A percentile compares a stretch with the other conserved stretches of the same genome.
Conservation (phyloP, 192 early-diverging fungal genomes). For the Entomortierella chlamydospora region DNA sequence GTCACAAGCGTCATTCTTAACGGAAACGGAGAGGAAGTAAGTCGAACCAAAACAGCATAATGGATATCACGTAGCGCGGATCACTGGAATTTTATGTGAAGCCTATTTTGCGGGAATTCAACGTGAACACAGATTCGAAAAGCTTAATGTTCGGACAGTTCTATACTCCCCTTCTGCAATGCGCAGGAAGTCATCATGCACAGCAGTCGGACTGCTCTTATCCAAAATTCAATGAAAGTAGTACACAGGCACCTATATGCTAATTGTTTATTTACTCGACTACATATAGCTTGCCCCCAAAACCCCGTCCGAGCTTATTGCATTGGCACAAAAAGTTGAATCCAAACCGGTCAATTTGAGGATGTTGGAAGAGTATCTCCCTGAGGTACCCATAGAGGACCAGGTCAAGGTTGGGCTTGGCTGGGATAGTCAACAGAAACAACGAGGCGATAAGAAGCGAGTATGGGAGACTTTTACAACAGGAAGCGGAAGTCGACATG, state of each 20-base stretch:
- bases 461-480: slow-evolving; percentile 28
- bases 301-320: slow-evolving; percentile 48
- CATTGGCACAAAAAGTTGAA: slow-evolving; percentile 35
- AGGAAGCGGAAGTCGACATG: slow-evolving; percentile 25
- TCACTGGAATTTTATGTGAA: too few species aligned
- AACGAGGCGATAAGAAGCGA: slow-evolving; percentile 14
- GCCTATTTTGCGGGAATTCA: too few species aligned
- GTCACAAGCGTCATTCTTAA: slow-evolving; percentile 53
- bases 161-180: too few species aligned
- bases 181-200: too few species aligned
- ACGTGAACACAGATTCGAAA: too few species aligned
- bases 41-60: not conserved
- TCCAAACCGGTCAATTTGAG: slow-evolving; percentile 43
- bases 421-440: slow-evolving; percentile 38
- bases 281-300: slow-evolving; percentile 31
- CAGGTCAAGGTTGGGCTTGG: slow-evolving; percentile 48
- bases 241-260: too few species aligned
- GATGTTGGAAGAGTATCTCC: slow-evolving; percentile 45
- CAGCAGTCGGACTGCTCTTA: too few species aligned
- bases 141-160: too few species aligned
- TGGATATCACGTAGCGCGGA: too few species aligned
- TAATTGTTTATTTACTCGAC: too few species aligned
- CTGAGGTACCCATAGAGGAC: slow-evolving; percentile 51
- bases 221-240: too few species aligned
- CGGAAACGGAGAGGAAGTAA: slow-evolving; percentile 54